phyloP scores from a whole-genome alignment of 768 basidiomycete genomes.

The Mycena amicta region DNA sequence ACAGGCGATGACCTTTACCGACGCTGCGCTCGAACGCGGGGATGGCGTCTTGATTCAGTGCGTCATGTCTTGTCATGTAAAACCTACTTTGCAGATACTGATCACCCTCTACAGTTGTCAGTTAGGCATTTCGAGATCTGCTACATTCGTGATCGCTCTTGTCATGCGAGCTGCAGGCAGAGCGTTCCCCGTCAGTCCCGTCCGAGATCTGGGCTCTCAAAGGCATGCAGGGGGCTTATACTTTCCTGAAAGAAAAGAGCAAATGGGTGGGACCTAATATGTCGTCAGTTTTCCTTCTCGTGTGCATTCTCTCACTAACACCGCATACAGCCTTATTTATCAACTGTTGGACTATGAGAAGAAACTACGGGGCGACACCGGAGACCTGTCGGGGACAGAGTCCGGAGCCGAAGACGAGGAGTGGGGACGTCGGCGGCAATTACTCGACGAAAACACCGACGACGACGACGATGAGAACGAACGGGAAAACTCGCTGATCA shows the following conservation, averaged over 20 bases:
- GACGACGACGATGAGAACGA: slow-evolving; percentile 54
- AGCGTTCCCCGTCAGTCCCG: slow-evolving; percentile 63
- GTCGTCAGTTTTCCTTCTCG: slow-evolving; percentile 64
- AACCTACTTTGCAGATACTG: slow-evolving; percentile 21
- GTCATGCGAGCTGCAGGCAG: slow-evolving; percentile 92
- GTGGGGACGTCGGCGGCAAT: slow-evolving; percentile 70
- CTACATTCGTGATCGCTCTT: slow-evolving; percentile 86
- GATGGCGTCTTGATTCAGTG: slow-evolving; percentile 87
- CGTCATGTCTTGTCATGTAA: slow-evolving; percentile 37
- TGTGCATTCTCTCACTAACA: slow-evolving; percentile 7
- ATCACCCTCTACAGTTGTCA: slow-evolving; percentile 69
- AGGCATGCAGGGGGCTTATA: slow-evolving; percentile 89
- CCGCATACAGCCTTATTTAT: slow-evolving; percentile 75
- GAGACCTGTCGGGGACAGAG: slow-evolving; percentile 53
- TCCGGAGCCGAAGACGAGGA: slow-evolving; percentile 75
- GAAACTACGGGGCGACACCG: slow-evolving; percentile 52
- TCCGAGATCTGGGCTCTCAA: slow-evolving; percentile 77
- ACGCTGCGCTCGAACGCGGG: slow-evolving; percentile 71
- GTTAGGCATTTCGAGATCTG: slow-evolving; percentile 90
- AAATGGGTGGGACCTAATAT: slow-evolving; percentile 91
- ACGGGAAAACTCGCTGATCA: slow-evolving; percentile 56
- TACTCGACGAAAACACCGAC: slow-evolving; percentile 58
- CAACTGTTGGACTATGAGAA: slow-evolving; percentile 92
- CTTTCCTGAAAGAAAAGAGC: slow-evolving; percentile 88
- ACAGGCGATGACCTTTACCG: slow-evolving; percentile 79